phyloP scores from a whole-genome alignment of 2,329 filamentous ascomycete species.

The Fusarium veterinarium region DNA sequence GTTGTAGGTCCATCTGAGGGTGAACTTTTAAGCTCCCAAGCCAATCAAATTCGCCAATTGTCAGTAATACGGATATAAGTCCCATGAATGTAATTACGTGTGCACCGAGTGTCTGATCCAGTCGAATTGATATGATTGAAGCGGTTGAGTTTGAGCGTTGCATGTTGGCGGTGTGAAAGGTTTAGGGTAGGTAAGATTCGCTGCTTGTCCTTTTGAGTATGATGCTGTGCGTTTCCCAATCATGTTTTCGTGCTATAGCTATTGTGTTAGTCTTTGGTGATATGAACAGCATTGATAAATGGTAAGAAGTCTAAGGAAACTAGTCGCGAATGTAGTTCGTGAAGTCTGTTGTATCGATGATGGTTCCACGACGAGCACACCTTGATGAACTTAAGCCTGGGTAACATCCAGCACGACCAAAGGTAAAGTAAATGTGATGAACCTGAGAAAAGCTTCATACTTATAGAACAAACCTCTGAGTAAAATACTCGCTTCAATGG shows the following conservation, averaged over 20 bases:
- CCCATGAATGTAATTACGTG: accelerated
- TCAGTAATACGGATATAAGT: accelerated
- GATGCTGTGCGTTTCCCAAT: accelerated
- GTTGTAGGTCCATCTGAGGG: not conserved
- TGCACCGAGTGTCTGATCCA: accelerated
- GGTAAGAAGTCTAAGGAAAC: accelerated
- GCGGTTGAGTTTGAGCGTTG: not conserved
- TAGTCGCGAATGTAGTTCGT: accelerated
- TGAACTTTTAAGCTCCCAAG: no score
- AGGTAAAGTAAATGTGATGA: accelerated
- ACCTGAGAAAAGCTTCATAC: accelerated
- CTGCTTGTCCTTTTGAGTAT: accelerated
- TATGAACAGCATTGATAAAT: accelerated
- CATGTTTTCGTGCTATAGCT: not conserved
- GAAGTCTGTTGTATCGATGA: accelerated
- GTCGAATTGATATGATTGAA: not conserved
- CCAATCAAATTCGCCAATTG: not conserved
- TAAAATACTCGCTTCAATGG: accelerated
- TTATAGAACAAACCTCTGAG: accelerated
- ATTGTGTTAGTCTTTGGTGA: accelerated
- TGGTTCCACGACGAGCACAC: accelerated
- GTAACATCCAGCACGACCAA: accelerated
- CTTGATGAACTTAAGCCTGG: accelerated
- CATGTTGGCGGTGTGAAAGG: accelerated
- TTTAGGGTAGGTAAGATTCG: not conserved